Conservation (phyloP, 1,284 basidiomycete genomes). For the Salmacisia buchloeana region DNA sequence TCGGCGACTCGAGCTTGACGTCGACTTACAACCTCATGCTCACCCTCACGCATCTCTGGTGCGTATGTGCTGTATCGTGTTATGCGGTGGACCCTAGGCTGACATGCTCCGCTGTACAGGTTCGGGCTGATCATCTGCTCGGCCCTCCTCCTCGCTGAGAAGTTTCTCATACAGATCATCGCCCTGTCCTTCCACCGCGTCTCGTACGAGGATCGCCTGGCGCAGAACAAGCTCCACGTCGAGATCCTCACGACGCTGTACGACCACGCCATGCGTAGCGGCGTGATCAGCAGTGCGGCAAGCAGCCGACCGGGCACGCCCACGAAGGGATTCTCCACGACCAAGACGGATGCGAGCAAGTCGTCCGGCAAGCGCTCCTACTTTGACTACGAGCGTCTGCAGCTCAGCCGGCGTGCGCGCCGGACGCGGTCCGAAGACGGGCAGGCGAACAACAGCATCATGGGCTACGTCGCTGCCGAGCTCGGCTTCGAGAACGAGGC, state of each 20-base stretch:
- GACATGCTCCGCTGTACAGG: constrained; percentile 60
- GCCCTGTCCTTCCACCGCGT: constrained; percentile 73
- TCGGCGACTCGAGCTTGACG: constrained; percentile 15
- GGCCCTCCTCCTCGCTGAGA: constrained; percentile 70
- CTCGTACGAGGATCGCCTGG: constrained; percentile 79
- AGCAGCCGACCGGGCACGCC: constrained; percentile 7
- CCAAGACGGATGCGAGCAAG: background rate
- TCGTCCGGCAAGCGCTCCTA: background rate
- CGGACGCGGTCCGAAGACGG: constrained; percentile 50
- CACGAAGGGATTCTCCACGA: background rate
- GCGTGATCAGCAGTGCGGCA: background rate
- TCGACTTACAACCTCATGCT: constrained; percentile 51
- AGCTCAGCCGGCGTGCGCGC: background rate
- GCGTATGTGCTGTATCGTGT: background rate
- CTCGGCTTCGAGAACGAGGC: constrained; percentile 48
- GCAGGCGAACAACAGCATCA: constrained; percentile 44
- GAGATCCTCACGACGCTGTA: constrained; percentile 70
- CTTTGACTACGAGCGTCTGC: constrained; percentile 54
- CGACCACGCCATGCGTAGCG: constrained; percentile 54
- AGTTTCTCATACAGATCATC: constrained; percentile 70
- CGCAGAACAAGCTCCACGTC: constrained; percentile 75
- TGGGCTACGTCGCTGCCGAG: constrained; percentile 59
- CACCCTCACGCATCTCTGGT: constrained; percentile 27
- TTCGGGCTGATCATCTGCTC: constrained; percentile 72
- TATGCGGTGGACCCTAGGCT: constrained; percentile 52